These are phyloP conservation scores for Hygrocybe coccinea DNA, from an alignment of 768 basidiomycete genomes.

Conservation along the genomic window DNA sequence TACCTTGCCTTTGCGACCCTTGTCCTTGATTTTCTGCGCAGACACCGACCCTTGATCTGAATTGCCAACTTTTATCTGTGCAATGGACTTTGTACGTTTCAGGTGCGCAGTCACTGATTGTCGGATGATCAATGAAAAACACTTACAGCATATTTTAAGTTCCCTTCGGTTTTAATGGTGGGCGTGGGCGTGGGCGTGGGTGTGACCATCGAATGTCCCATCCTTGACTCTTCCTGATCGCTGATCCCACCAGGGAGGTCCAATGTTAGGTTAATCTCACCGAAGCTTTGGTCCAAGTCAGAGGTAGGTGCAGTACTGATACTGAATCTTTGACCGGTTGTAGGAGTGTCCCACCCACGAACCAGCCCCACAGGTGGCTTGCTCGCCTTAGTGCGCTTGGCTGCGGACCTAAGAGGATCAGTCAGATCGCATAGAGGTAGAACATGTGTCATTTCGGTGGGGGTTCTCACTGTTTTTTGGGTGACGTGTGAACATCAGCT, in stretches of 20 bases:
- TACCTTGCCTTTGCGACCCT: not conserved
- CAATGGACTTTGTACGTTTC: not conserved
- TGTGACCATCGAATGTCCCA: not conserved
- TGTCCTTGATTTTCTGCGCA: not conserved
- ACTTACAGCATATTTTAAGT: too few relatives aligned
- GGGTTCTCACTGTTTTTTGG: too few relatives aligned
- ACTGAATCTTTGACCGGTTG: not conserved
- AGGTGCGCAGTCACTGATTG: not conserved
- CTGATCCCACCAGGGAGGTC: not conserved
- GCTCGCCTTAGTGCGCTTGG: not conserved
- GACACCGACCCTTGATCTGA: not conserved
- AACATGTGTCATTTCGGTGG: too few relatives aligned
- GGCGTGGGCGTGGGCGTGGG: too few relatives aligned
- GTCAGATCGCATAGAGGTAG: too few relatives aligned
- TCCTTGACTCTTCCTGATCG: not conserved
- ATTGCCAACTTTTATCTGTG: not conserved
- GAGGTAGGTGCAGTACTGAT: not conserved
- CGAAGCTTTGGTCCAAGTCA: not conserved
- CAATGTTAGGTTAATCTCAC: not conserved
- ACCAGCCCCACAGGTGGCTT: not conserved
- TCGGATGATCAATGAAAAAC: too few relatives aligned
- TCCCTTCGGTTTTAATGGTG: too few relatives aligned
- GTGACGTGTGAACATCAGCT: not conserved
- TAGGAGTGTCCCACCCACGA: not conserved
- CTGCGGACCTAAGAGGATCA: not conserved